Conservation (phyloP, 2,329 filamentous ascomycete species). For the Tolypocladium inflatum region DNA sequence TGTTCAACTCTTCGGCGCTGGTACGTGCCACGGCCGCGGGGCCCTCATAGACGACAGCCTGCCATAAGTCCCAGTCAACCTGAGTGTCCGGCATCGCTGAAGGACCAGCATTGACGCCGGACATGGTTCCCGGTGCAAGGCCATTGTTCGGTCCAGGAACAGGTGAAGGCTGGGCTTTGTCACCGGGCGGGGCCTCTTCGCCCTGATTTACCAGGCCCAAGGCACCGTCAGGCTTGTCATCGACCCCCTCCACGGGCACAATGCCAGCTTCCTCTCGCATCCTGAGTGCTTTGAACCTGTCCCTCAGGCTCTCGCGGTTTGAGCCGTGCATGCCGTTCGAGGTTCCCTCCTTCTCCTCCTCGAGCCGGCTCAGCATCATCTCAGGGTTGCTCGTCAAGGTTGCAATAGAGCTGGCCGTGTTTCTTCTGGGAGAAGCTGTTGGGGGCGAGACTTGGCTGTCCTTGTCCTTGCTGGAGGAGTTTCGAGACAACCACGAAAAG, state of each 20-base stretch:
- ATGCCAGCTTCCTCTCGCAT: conserved; percentile 64
- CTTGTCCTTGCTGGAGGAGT: conserved; percentile 48
- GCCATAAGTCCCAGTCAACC: conserved; percentile 99
- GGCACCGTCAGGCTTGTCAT: conserved; percentile 31
- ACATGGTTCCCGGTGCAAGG: conserved; percentile 76
- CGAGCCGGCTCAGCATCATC: conserved; percentile 66
- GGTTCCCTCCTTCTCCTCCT: conserved; percentile 54
- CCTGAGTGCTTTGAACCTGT: conserved; percentile 69
- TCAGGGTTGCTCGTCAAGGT: conserved; percentile 76
- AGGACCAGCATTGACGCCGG: conserved; percentile 68
- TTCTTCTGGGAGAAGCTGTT: conserved; percentile 42
- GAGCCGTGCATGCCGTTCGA: conserved; percentile 34
- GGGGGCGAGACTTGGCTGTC: conserved; percentile 46
- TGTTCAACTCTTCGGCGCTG: conserved; percentile 81
- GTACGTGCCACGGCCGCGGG: conserved; percentile 79
- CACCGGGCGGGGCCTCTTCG: conserved; percentile 15
- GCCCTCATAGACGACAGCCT: conserved; percentile 89
- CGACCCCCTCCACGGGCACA: conserved; percentile 40
- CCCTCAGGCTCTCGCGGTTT: conserved; percentile 56
- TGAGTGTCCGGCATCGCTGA: conserved; percentile 60
- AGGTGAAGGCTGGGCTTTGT: conserved; percentile 31
- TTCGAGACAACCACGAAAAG: conserved; percentile 77
- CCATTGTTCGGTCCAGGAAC: conserved; percentile 58
- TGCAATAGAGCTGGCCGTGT: conserved; percentile 71
- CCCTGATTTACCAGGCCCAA: conserved; percentile 12